Evolutionary conservation across 2,329 filamentous ascomycete species (phyloP).

Genomic region (Beauveria australis): DNA sequence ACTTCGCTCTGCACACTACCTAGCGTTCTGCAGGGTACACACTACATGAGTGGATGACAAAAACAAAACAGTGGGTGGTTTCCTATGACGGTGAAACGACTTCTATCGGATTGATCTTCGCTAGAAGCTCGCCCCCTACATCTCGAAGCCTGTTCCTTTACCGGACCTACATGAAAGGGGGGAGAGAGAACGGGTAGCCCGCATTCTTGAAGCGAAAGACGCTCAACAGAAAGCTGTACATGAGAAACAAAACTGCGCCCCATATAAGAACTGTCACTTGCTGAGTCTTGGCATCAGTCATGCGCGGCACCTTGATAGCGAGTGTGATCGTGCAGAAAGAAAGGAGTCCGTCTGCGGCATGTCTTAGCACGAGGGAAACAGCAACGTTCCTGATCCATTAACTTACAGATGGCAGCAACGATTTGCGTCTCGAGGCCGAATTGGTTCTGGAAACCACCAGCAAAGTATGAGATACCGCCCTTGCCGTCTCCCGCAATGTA

Average conservation of each 20-base stretch:
- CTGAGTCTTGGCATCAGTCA: slow-evolving; percentile 67
- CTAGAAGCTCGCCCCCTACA: background rate
- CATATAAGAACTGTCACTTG: slow-evolving; percentile 75
- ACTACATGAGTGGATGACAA: too few relatives aligned
- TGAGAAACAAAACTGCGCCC: slow-evolving; percentile 65
- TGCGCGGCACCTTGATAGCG: slow-evolving; percentile 85
- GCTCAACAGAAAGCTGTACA: slow-evolving; percentile 92
- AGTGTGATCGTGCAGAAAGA: slow-evolving; percentile 89
- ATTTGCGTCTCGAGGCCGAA: slow-evolving; percentile 94
- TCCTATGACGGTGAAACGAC: too few relatives aligned
- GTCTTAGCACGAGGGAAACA: background rate
- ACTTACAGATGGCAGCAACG: slow-evolving; percentile 84
- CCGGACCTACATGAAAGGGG: slow-evolving; percentile 62
- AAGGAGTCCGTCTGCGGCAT: slow-evolving; percentile 51
- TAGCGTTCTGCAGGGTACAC: background rate
- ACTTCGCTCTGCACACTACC: background rate
- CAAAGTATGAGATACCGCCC: slow-evolving; percentile 85
- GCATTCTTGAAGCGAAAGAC: slow-evolving; percentile 92
- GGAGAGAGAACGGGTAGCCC: slow-evolving; percentile 88
- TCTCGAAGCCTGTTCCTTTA: background rate
- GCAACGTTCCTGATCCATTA: background rate
- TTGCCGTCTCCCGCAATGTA: slow-evolving; percentile 81
- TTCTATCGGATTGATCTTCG: background rate
- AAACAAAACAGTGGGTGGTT: background rate
- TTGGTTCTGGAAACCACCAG: slow-evolving; percentile 86